These are phyloP conservation scores for Hypoxylon sp. DNA, from an alignment of 2,329 filamentous ascomycete species.

Conservation along the genomic window DNA sequence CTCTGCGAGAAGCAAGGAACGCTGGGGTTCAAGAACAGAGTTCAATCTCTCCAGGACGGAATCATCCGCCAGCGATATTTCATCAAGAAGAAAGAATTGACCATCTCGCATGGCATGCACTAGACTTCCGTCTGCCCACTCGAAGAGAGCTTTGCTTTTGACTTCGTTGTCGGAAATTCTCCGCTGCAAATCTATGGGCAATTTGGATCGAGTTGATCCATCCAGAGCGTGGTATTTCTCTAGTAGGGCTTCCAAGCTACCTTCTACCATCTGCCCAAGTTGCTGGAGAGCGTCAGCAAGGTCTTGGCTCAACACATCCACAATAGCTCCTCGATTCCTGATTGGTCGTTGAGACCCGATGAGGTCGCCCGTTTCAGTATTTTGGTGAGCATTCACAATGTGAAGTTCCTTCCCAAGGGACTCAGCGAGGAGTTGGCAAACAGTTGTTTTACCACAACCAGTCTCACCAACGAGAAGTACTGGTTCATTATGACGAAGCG, in stretches of 20 bases:
- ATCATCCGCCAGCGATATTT: slow-evolving; percentile 97
- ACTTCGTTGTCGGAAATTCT: slow-evolving; percentile 65
- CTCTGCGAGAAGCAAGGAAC: slow-evolving; percentile 90
- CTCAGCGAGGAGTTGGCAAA: slow-evolving; percentile 92
- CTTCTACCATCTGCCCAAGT: slow-evolving; percentile 59
- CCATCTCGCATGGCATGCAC: slow-evolving; percentile 94
- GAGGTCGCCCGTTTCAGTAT: slow-evolving; percentile 96
- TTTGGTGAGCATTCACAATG: slow-evolving; percentile 97
- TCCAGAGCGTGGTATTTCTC: slow-evolving; percentile 70
- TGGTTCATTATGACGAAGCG: slow-evolving; percentile 90
- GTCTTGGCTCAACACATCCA: slow-evolving; percentile 75
- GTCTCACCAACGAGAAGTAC: slow-evolving; percentile 96
- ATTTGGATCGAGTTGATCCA: slow-evolving; percentile 58
- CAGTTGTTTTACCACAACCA: slow-evolving; percentile 96
- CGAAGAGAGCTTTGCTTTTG: slow-evolving; percentile 88
- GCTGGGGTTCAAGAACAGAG: slow-evolving; percentile 91
- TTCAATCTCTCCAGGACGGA: slow-evolving; percentile 97
- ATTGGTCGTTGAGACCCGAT: slow-evolving; percentile 96
- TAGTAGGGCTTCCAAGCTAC: slow-evolving; percentile 70
- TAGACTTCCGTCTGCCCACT: slow-evolving; percentile 95
- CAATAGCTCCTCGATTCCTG: slow-evolving; percentile 83
- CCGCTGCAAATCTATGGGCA: slow-evolving; percentile 66
- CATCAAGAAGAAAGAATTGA: slow-evolving; percentile 93
- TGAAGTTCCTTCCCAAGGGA: slow-evolving; percentile 82
- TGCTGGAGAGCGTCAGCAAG: slow-evolving; percentile 64